Percentiles rank a stretch among this genome's conserved stretches.
Conservation (phyloP, 768 basidiomycete genomes). For the Boletus sp. region DNA sequence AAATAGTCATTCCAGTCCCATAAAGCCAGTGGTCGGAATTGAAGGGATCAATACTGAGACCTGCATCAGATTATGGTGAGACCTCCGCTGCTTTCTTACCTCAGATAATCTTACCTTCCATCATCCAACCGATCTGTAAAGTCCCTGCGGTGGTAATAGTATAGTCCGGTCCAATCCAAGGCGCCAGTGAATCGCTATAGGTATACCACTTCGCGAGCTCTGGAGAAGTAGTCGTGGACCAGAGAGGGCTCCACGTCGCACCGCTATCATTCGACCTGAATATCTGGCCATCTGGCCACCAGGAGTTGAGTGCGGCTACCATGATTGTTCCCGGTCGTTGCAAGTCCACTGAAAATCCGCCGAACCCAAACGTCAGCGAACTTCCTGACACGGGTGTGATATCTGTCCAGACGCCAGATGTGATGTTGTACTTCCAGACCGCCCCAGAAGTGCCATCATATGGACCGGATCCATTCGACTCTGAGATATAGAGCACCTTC, state of each 20-base stretch:
- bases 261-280: slow-evolving; percentile 61
- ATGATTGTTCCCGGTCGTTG: slow-evolving; percentile 63
- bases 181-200: slow-evolving; percentile 54
- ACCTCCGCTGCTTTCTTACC: neutral
- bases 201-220: slow-evolving; percentile 45
- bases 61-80: slow-evolving; percentile 22
- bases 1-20: slow-evolving; percentile 66
- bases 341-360: slow-evolving; percentile 58
- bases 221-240: slow-evolving; percentile 53
- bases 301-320: slow-evolving; percentile 65
- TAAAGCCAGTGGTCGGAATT: slow-evolving; percentile 70
- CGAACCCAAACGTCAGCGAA: slow-evolving; percentile 61
- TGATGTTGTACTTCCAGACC: slow-evolving; percentile 52
- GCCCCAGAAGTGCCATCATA: slow-evolving; percentile 57
- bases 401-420: slow-evolving; percentile 54
- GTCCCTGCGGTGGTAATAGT: slow-evolving; percentile 44
- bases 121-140: slow-evolving; percentile 69
- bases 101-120: slow-evolving; percentile 45
- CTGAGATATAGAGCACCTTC: slow-evolving; percentile 57
- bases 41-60: slow-evolving; percentile 60
- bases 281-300: slow-evolving; percentile 63
- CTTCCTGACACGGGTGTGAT: slow-evolving; percentile 62
- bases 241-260: slow-evolving; percentile 55
- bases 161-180: slow-evolving; percentile 55
- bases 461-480: slow-evolving; percentile 62